These are phyloP conservation scores for Aspergillus vadensis DNA, from an alignment of 2,329 filamentous ascomycete genomes.

Conservation along the genomic window DNA sequence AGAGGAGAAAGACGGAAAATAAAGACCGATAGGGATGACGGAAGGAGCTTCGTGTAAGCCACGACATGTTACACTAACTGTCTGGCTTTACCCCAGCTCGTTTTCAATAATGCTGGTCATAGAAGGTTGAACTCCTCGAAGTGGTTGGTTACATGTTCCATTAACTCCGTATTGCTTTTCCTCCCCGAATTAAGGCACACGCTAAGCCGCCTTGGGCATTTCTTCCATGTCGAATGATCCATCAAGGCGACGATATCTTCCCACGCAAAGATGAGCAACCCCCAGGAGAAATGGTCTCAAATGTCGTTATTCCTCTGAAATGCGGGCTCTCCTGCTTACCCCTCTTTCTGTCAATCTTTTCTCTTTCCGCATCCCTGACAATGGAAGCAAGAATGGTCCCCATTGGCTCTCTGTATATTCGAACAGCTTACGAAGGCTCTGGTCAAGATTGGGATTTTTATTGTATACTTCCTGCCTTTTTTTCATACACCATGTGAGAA, in stretches of 20 bases:
- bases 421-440: not conserved
- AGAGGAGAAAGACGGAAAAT: not conserved
- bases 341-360: not conserved
- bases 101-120: not conserved
- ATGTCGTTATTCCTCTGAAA: no score
- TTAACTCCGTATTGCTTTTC: not conserved
- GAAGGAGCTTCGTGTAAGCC: not conserved
- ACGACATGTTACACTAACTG: not conserved
- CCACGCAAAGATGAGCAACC: not conserved
- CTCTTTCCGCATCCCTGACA: not conserved
- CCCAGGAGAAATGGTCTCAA: not conserved
- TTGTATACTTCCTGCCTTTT: conserved; percentile 37
- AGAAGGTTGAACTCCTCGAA: no score
- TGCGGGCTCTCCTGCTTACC: no score
- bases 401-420: not conserved
- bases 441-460: conserved; percentile 18
- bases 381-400: not conserved
- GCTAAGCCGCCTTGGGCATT: not conserved
- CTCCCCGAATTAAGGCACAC: not conserved
- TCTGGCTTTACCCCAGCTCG: not conserved
- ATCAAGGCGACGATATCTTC: not conserved
- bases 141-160: no score
- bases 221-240: not conserved
- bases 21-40: not conserved
- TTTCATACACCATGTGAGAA: conserved; percentile 45